Conservation (phyloP, 805 yeast species). For the Torulaspora indica region DNA sequence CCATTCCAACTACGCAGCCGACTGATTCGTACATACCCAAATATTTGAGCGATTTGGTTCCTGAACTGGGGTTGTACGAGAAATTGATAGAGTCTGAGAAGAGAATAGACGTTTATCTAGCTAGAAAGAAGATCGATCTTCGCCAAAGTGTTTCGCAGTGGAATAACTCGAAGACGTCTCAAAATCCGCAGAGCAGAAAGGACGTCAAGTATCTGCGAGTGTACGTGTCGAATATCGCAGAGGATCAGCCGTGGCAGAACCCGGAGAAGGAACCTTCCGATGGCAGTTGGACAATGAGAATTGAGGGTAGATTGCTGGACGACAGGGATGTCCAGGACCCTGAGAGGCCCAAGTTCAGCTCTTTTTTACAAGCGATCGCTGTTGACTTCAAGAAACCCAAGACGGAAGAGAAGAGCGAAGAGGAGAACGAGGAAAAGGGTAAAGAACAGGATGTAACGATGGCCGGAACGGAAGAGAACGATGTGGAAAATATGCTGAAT, state of each 20-base stretch:
- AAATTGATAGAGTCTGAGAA: slow-evolving; percentile 76
- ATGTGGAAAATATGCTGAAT: slow-evolving; percentile 3
- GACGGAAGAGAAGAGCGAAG: slow-evolving; percentile 7
- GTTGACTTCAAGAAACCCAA: slow-evolving; percentile 55
- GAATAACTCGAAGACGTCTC: slow-evolving; percentile 39
- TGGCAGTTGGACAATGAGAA: slow-evolving; percentile 75
- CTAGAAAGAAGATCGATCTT: slow-evolving; percentile 78
- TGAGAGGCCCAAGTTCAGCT: slow-evolving; percentile 59
- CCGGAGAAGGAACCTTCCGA: slow-evolving; percentile 32
- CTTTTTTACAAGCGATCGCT: slow-evolving; percentile 77
- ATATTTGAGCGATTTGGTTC: slow-evolving; percentile 45
- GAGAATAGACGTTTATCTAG: slow-evolving; percentile 70
- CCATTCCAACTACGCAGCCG: slow-evolving; percentile 39
- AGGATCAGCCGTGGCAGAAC: slow-evolving; percentile 85
- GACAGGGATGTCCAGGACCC: slow-evolving; percentile 45
- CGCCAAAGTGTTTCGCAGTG: slow-evolving; percentile 59
- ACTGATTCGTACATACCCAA: slow-evolving; percentile 51
- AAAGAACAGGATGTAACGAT: slow-evolving; percentile 15
- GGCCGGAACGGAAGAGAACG: slow-evolving; percentile 9
- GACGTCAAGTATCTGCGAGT: slow-evolving; percentile 63
- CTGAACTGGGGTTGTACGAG: slow-evolving; percentile 70
- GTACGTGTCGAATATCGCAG: slow-evolving; percentile 74
- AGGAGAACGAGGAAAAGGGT: slow-evolving; percentile 5
- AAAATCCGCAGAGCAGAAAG: slow-evolving; percentile 11
- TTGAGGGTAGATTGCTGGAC: slow-evolving; percentile 79